Evolutionary conservation across 192 early-diverging fungal species (phyloP).

Genomic region (Diversispora eburnea): DNA sequence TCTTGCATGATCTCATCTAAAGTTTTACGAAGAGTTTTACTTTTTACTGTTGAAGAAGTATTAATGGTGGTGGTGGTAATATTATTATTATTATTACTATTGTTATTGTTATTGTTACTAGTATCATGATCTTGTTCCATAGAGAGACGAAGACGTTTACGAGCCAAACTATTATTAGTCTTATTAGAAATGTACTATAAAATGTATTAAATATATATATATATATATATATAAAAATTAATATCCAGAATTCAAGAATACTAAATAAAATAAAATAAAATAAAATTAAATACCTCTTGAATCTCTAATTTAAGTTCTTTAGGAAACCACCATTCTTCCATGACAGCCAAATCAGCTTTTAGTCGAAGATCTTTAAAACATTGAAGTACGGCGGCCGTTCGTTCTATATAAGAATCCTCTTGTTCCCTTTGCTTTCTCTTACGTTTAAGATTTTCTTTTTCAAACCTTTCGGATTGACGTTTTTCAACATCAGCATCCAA

Average conservation of each 20-base stretch:
- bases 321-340: constrained; percentile 32
- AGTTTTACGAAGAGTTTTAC: constrained; percentile 23
- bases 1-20: constrained; percentile 25
- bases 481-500: constrained; percentile 17
- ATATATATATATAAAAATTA: neutral
- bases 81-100: neutral
- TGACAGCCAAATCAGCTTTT: constrained; percentile 14
- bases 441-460: constrained; percentile 16
- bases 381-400: constrained; percentile 9
- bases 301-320: constrained; percentile 30
- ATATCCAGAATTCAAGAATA: neutral
- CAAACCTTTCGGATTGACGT: constrained; percentile 22
- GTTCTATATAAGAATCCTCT: constrained; percentile 13
- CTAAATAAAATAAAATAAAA: neutral
- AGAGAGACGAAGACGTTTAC: constrained; percentile 28
- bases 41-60: constrained; percentile 14
- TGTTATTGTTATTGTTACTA: neutral
- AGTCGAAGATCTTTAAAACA: constrained; percentile 17
- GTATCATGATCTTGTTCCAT: constrained; percentile 7
- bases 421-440: constrained; percentile 28
- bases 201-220: neutral
- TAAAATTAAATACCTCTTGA: constrained; percentile 10
- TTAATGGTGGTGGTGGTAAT: neutral
- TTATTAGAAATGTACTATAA: constrained; percentile 29
- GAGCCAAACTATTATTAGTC: constrained; percentile 30